Evolutionary conservation across 371 early-diverging fungal species (phyloP), one percentile per base, ranked within the genome.

Genomic region (Circinella umbellata): DNA sequence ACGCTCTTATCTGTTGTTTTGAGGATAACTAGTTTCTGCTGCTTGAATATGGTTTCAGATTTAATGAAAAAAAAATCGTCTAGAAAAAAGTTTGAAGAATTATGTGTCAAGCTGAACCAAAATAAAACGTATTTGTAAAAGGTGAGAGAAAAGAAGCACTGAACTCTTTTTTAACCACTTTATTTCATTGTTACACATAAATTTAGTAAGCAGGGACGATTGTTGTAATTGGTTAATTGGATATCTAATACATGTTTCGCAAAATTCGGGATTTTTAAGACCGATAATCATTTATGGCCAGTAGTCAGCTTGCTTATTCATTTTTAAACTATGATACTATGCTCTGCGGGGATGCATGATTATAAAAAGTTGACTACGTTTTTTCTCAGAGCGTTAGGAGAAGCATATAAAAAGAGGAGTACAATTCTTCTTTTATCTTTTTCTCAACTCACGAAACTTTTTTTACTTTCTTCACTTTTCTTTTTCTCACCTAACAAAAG

Each of bases 351-450:
- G 27, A 37, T 18, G 47, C 47, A 46, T 39, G 63, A 39, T 39
- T 18, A 42, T 18, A 39, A 17, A 46, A 8, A 17, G 51, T 51
- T 51, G 51, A 17, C 42, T 51, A 5, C 15, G 51, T 51, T 17
- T 17, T 51, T 51, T 51, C 15, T n/a, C 62, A 42, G 27, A 27
- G 27, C 27, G 27, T 9, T 42, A 42, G 42, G 9, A 6, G 6
- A 42, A 9, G 6, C 46, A 47, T 46, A 63, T 63, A 63, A 63
- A 63, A 20, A 38, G n/a, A 20, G 42, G 42, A 42, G 34, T 15
- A 42, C 62, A 57, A 57, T 10, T 14, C 13, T 64, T 64, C 53
- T 64, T 49, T 48, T 10, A 7, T 64, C 51, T 64, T 36, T 64
- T 53, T 34, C 53, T 35, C 42, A 9, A 51, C 65, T 38, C 65